Evolutionary conservation across 768 basidiomycete species (phyloP).

Genomic region (Sarcodon aspratus): DNA sequence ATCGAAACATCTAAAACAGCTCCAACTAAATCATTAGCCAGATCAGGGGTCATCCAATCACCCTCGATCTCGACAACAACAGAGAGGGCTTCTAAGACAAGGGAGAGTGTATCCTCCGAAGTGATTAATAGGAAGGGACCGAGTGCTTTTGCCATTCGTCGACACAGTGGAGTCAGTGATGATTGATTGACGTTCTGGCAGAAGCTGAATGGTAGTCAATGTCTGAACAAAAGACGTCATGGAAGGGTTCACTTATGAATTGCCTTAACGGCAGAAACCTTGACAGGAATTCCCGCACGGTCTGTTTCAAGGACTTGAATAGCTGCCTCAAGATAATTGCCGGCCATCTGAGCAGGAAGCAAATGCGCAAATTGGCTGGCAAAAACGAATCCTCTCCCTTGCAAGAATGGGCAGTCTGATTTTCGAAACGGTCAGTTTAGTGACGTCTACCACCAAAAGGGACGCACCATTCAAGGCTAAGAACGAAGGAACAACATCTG

Average conservation of each 20-base stretch:
- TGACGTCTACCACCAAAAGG: background rate
- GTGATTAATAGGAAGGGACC: conserved; percentile 74
- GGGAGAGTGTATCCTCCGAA: conserved; percentile 79
- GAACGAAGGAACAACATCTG: conserved; percentile 69
- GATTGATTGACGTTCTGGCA: conserved; percentile 53
- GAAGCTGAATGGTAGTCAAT: conserved; percentile 37
- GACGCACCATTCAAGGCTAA: conserved; percentile 56
- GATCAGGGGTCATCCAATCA: conserved; percentile 58
- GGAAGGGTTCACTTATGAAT: conserved; percentile 68
- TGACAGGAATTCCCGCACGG: conserved; percentile 74
- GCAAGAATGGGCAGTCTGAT: conserved; percentile 81
- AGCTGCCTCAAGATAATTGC: conserved; percentile 82
- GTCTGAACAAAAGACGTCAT: background rate
- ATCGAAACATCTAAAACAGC: conserved; percentile 76
- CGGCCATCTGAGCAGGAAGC: conserved; percentile 60
- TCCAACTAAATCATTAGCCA: conserved; percentile 53
- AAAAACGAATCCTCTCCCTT: conserved; percentile 91
- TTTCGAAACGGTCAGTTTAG: background rate
- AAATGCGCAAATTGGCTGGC: conserved; percentile 79
- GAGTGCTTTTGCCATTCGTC: conserved; percentile 69
- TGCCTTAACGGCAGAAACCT: conserved; percentile 89
- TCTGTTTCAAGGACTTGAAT: conserved; percentile 71
- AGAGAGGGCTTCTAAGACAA: conserved; percentile 79
- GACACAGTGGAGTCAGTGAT: conserved; percentile 50
- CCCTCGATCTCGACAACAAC: conserved; percentile 62